Percentiles rank a stretch among this genome's conserved stretches.
phyloP scores from a whole-genome alignment of 106 monocot species.

The Acorus gramineus region DNA sequence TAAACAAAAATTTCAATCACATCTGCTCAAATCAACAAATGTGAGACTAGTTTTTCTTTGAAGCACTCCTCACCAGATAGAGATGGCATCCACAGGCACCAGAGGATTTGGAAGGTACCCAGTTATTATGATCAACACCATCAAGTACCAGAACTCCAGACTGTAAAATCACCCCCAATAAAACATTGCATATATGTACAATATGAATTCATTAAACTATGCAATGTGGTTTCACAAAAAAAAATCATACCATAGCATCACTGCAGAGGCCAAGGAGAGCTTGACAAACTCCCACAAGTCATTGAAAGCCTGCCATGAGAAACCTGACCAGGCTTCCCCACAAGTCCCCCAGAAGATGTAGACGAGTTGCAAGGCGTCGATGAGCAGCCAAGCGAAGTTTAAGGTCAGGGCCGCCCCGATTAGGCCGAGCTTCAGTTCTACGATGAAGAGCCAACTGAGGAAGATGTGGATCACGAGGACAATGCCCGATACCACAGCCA shows the following conservation, averaged over 20 bases:
- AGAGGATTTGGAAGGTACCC: neutral
- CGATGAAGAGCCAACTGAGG: slow-evolving; percentile 3
- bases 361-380: neutral
- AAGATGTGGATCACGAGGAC: neutral
- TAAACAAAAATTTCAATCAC: neutral
- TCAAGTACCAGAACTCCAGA: neutral
- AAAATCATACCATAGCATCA: slow-evolving; percentile 5
- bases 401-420: slow-evolving; percentile 5
- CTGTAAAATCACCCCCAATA: neutral
- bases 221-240: neutral
- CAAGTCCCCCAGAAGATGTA: slow-evolving; percentile 7
- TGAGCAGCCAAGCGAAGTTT: slow-evolving; percentile 2
- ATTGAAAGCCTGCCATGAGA: neutral
- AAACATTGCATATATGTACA: too few species aligned
- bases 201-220: neutral
- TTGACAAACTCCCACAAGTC: slow-evolving; percentile 3
- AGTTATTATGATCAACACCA: too few species aligned
- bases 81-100: neutral
- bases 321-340: slow-evolving; percentile 3
- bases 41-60: neutral
- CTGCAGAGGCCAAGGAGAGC: slow-evolving; percentile 7
- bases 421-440: neutral
- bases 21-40: neutral
- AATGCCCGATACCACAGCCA: neutral
- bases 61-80: neutral